Evolutionary conservation across 345 rosid genomes (phyloP), one percentile per base, ranked within the genome.

Genomic region (Anastatica hierochuntica): DNA sequence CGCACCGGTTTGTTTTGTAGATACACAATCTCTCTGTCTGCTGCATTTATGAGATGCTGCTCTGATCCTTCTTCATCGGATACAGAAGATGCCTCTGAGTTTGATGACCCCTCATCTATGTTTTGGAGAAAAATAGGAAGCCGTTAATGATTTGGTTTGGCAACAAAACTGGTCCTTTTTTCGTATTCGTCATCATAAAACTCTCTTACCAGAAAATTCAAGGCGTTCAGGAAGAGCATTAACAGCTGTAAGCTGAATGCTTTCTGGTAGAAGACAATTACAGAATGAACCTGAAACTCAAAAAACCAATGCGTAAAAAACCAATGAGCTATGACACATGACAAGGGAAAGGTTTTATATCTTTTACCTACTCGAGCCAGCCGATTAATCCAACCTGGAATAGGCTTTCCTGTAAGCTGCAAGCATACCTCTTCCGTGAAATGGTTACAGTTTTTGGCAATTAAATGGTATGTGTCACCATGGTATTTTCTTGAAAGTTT

Each of bases 381-480:
- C 21, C 98, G 79, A 69, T 85, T 92, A 45, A 92, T 81, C 96
- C 95, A 92, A 70, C 95, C 95, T 12, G 98, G 98, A 58, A 88
- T 81, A 43, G 80, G 72, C 74, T 83, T 85, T 61, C 98, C 95
- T 3, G 86, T 83, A 35, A 92, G 72, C 66, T 50, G 79, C 71
- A 43, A 21, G 60, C 86, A 77, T 16, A 83, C 90, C 53, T 92
- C 95, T 56, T 85, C 79, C 0, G 95, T 77, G 61, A 92, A 92
- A 79, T 88, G 98, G 71, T 92, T 92, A 77, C 98, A 92, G 54
- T 92, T 92, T 80, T 92, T 92, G 60, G 94, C 84, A 67, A 92
- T 88, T 83, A 92, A 78, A 81, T 81, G 96, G 63, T 92, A 92
- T 4, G 85, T 73, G 49, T 92, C 94, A 29, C 98, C 96, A 29